Conservation (phyloP, 1,284 basidiomycete species). For the Leucoagaricus sp. region DNA sequence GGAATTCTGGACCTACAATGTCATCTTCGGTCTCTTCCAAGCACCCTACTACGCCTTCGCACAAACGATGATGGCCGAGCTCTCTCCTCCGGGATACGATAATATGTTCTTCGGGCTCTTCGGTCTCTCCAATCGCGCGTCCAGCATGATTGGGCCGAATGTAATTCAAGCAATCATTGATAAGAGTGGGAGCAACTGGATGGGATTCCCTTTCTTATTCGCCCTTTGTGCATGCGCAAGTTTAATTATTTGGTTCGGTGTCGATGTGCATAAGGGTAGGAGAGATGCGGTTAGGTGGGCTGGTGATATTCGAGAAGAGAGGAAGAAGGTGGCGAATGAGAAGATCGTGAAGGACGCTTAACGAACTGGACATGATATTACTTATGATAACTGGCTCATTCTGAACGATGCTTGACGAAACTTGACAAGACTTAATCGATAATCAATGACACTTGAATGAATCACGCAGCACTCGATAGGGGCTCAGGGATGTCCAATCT, state of each 20-base stretch:
- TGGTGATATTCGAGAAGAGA: conserved; percentile 20
- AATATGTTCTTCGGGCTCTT: conserved; percentile 89
- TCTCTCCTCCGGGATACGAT: conserved; percentile 80
- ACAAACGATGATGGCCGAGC: conserved; percentile 87
- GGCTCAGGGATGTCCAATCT: too few relatives aligned
- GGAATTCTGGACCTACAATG: conserved; percentile 87
- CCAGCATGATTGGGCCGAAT: conserved; percentile 79
- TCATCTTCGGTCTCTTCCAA: conserved; percentile 83
- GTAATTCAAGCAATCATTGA: conserved; percentile 81
- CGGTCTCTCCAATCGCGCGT: conserved; percentile 80
- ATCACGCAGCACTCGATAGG: too few relatives aligned
- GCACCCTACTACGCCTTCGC: conserved; percentile 87
- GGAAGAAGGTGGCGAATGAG: background rate
- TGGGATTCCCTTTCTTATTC: conserved; percentile 84
- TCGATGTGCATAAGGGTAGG: conserved; percentile 71
- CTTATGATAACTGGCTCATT: too few relatives aligned
- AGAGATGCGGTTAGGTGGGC: conserved; percentile 68
- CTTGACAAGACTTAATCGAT: too few relatives aligned
- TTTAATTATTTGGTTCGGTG: conserved; percentile 71
- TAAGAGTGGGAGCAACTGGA: conserved; percentile 71
- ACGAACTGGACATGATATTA: background rate
- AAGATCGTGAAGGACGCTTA: background rate
- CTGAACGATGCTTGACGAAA: too few relatives aligned
- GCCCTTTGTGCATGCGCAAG: conserved; percentile 66
- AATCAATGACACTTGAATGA: too few relatives aligned